These are phyloP conservation scores for Daldinia loculata DNA, from an alignment of 495 filamentous ascomycete species.

Conservation along the genomic window DNA sequence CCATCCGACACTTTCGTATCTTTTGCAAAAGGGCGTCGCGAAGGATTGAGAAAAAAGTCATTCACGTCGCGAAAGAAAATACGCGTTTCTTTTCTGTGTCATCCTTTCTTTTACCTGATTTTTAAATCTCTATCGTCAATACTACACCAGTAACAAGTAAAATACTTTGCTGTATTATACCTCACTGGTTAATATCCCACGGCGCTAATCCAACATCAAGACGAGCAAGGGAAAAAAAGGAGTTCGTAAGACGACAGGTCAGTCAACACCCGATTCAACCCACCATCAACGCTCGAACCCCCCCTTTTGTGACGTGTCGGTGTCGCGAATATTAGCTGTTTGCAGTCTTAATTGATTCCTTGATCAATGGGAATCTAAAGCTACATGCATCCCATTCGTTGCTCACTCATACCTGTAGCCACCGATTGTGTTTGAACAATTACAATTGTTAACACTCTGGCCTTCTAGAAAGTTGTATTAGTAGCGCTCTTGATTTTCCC, in stretches of 20 bases:
- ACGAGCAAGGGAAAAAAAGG: constrained; percentile 27
- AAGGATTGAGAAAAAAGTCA: constrained; percentile 10
- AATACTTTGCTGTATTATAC: constrained; percentile 10
- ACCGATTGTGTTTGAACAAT: constrained; percentile 25
- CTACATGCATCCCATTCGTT: constrained; percentile 18
- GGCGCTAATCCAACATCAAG: constrained; percentile 30
- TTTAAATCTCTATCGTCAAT: constrained; percentile 15
- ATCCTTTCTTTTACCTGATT: constrained; percentile 14
- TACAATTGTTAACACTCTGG: background rate
- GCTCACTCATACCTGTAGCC: constrained; percentile 7
- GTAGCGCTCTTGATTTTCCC: constrained; percentile 32
- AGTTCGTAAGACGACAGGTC: constrained; percentile 43
- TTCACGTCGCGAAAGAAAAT: constrained; percentile 19
- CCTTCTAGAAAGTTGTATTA: constrained; percentile 33
- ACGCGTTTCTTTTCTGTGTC: constrained; percentile 26
- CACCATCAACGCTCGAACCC: constrained; percentile 32
- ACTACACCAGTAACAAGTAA: background rate
- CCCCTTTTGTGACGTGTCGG: constrained; percentile 48
- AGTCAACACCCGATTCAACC: constrained; percentile 43
- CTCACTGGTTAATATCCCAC: constrained; percentile 16
- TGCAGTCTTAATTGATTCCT: constrained; percentile 22
- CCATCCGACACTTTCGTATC: constrained; percentile 15
- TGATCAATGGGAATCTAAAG: constrained; percentile 36
- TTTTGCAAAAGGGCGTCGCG: constrained; percentile 12
- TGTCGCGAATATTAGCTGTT: constrained; percentile 38